phyloP scores from a whole-genome alignment of 805 yeast genomes.

The Hanseniaspora guilliermondii region DNA sequence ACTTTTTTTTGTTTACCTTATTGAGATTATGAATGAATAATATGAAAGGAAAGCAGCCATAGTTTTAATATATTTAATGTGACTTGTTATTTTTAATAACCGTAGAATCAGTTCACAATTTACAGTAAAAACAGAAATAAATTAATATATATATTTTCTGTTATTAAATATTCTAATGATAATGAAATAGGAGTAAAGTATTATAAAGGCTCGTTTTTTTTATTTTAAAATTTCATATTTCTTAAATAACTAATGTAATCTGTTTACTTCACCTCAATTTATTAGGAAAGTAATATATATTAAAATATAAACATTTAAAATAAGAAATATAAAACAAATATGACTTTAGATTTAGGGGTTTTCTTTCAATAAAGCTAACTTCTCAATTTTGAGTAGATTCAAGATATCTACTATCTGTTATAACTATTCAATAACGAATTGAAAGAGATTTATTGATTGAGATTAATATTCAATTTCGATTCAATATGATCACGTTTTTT shows the following conservation, averaged over 20 bases:
- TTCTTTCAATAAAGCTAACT: too few species aligned
- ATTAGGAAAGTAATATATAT: too few species aligned
- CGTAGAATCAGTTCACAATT: too few species aligned
- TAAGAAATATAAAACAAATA: too few species aligned
- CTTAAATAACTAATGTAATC: background rate
- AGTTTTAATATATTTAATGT: too few species aligned
- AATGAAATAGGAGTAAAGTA: background rate
- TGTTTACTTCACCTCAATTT: too few species aligned
- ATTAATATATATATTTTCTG: background rate
- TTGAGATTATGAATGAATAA: too few species aligned
- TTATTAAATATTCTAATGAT: constrained; percentile 2
- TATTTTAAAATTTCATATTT: background rate
- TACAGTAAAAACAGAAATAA: background rate
- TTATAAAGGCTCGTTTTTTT: background rate
- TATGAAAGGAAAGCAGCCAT: too few species aligned
- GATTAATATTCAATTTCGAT: background rate
- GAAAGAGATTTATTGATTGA: background rate
- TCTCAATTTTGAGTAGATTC: background rate
- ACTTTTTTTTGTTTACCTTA: too few species aligned
- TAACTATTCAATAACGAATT: background rate
- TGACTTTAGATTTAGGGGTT: too few species aligned
- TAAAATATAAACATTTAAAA: too few species aligned
- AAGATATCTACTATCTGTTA: background rate
- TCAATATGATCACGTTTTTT: background rate
- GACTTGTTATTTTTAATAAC: too few species aligned